Percentiles rank a stretch among this genome's conserved stretches.
These are phyloP conservation scores for Quambalaria eucalypti DNA, from an alignment of 1,284 basidiomycete genomes.

Conservation along the genomic window DNA sequence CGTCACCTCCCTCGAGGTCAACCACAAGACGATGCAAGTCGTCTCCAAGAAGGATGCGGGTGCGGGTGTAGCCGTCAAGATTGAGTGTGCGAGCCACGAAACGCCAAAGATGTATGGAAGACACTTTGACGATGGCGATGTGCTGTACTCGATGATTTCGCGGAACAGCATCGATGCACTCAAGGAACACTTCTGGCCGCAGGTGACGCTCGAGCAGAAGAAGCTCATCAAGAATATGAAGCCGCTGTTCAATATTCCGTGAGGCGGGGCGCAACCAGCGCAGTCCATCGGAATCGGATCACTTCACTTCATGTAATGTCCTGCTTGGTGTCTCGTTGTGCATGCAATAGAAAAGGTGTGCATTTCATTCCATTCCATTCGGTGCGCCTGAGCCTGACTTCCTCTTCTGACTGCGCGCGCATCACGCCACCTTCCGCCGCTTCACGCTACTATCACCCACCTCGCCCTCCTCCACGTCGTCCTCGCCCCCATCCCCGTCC, in stretches of 20 bases:
- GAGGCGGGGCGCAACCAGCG: no score
- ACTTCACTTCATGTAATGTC: no score
- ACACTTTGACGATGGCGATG: slow-evolving; percentile 93
- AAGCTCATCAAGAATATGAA: slow-evolving; percentile 85
- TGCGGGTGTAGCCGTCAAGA: slow-evolving; percentile 94
- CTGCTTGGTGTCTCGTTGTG: no score
- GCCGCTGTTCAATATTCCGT: slow-evolving; percentile 57
- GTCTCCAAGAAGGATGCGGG: slow-evolving; percentile 88
- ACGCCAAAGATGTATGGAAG: slow-evolving; percentile 66
- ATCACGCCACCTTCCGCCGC: no score
- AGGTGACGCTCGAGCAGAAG: slow-evolving; percentile 89
- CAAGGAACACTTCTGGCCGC: slow-evolving; percentile 80
- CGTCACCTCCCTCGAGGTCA: slow-evolving; percentile 59
- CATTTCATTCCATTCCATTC: no score
- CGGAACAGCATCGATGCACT: slow-evolving; percentile 88
- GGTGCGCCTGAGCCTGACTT: no score
- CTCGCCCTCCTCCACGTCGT: no score
- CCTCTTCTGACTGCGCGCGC: no score
- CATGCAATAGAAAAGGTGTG: no score
- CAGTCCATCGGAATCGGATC: no score
- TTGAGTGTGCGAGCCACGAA: slow-evolving; percentile 93
- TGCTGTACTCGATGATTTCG: slow-evolving; percentile 79
- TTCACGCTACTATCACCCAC: no score
- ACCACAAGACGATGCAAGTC: slow-evolving; percentile 54
- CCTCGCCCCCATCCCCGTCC: background rate